Evolutionary conservation across 148 eudicot genomes (phyloP).

Genomic region (Chenopodium suecicum): DNA sequence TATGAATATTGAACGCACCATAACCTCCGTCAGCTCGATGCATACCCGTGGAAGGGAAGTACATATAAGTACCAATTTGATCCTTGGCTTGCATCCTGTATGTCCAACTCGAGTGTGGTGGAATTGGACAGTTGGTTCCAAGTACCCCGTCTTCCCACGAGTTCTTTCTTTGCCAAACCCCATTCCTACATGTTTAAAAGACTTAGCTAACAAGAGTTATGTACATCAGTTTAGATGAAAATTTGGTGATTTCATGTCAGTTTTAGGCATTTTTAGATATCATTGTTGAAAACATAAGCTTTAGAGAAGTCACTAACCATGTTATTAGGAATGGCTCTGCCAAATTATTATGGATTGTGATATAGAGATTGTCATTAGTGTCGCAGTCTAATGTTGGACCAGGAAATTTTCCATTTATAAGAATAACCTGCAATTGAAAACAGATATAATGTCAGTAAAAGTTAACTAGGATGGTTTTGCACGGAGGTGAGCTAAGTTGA

Average conservation of each 20-base stretch:
- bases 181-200: slow-evolving; percentile 47
- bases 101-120: slow-evolving; percentile 60
- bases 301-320: slow-evolving; percentile 48
- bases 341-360: slow-evolving; percentile 59
- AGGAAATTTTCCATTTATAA: slow-evolving; percentile 83
- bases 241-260: too few species aligned
- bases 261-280: too few species aligned
- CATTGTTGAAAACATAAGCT: too few species aligned
- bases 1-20: slow-evolving; percentile 58
- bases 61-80: slow-evolving; percentile 70
- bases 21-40: slow-evolving; percentile 79
- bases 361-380: slow-evolving; percentile 73
- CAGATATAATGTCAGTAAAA: too few species aligned
- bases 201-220: too few species aligned
- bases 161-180: slow-evolving; percentile 69
- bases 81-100: slow-evolving; percentile 85
- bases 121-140: slow-evolving; percentile 92
- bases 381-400: slow-evolving; percentile 60
- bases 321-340: slow-evolving; percentile 84
- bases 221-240: too few species aligned
- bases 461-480: too few species aligned
- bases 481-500: too few species aligned
- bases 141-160: slow-evolving; percentile 93
- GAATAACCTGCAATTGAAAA: slow-evolving; percentile 54
- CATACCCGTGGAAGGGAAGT: slow-evolving; percentile 75